Evolutionary conservation across 2,329 filamentous ascomycete species (phyloP).

Genomic region (Xylaria polymorpha): DNA sequence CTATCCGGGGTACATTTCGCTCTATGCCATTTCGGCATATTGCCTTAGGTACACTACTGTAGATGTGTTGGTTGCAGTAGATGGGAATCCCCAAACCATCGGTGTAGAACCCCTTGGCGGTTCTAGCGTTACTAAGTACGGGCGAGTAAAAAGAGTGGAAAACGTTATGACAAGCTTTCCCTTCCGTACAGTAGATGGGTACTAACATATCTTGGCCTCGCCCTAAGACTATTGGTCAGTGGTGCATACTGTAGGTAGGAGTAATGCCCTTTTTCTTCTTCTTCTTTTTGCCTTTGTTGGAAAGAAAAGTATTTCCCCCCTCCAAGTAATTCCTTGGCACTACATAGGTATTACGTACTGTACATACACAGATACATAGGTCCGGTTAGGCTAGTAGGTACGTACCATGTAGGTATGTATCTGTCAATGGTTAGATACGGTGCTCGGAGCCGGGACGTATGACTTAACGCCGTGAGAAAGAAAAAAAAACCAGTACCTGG

Average conservation of each 20-base stretch:
- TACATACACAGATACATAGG: neutral
- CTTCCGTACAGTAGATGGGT: neutral
- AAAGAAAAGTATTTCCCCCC: neutral
- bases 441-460: constrained; percentile 37
- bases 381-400: neutral
- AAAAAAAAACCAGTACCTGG: constrained; percentile 11
- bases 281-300: neutral
- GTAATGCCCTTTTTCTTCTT: neutral
- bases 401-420: constrained; percentile 15
- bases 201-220: neutral
- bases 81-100: neutral
- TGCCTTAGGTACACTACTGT: neutral
- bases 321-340: neutral
- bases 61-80: neutral
- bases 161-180: neutral
- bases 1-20: constrained; percentile 2
- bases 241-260: neutral
- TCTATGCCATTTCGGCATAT: constrained; percentile 6
- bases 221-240: neutral
- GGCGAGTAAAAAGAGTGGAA: neutral
- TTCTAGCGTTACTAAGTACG: neutral
- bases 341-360: constrained; percentile 1
- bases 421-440: constrained; percentile 1
- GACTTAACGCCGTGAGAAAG: constrained; percentile 31
- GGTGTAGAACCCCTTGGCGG: constrained; percentile 11